Evolutionary conservation across 352 stramenopile species (phyloP), one percentile per base, ranked within the genome.

Genomic region (Pythium rhizo-oryzae): DNA sequence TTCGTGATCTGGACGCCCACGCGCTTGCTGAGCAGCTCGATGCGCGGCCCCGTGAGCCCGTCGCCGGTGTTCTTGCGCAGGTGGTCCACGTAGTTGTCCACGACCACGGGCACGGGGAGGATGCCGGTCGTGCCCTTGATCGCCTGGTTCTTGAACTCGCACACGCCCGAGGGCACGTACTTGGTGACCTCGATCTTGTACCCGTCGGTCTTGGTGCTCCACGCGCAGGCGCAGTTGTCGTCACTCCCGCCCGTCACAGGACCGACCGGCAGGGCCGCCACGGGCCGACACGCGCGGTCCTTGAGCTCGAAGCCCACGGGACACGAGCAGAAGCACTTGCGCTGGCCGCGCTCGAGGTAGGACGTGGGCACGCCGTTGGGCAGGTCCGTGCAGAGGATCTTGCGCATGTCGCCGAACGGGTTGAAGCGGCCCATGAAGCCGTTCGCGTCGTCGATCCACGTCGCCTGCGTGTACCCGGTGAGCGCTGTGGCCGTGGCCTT

Each of bases 241-340:
- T 75, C n/a, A n/a, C n/a, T n/a, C n/a, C n/a, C 33, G 2, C 52
- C 44, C 8, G 77, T 58, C 23, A 53, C 4, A 23, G 55, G 41
- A 21, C 50, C 54, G 19, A 8, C n/a, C 18, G 28, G 44, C 44
- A 13, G 44, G 11, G n/a, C n/a, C n/a, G 43, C 43, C 18, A 28
- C 41, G 0, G 23, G 28, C 19, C 25, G 19, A 13, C 59, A 89
- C 7, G 63, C 68, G 39, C 72, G 72, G 35, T 73, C 52, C 0
- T 51, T 35, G 0, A 77, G 30, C 50, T 77, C 67, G 33, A 75
- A 74, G 2, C 81, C 80, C 4, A 68, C 74, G 7, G 83, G 76
- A 13, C 83, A 91, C 24, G 71, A 63, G 72, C 83, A 91, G 25
- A 81, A 89, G 61, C 83, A 91, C 51, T 87, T 64, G 7, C 79